Conservation (phyloP, 495 filamentous ascomycete genomes). For the Barbatosphaeria neglecta region DNA sequence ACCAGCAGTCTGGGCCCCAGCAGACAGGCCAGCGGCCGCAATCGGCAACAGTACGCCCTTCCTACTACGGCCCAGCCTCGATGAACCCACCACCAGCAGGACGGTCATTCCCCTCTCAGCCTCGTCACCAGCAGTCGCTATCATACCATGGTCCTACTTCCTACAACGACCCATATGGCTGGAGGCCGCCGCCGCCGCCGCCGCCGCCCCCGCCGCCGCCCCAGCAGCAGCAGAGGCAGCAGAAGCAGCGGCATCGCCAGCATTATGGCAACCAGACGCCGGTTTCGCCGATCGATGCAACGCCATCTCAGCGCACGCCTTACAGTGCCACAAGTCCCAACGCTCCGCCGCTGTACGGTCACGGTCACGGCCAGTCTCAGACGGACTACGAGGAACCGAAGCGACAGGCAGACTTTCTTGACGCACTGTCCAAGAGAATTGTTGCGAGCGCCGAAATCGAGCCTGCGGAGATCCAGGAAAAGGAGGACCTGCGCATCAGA, state of each 20-base stretch:
- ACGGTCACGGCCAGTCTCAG: constrained; percentile 6
- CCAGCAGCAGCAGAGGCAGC: constrained; percentile 1
- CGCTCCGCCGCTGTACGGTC: constrained; percentile 6
- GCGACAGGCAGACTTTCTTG: constrained; percentile 33
- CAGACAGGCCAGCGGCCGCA: constrained; percentile 9
- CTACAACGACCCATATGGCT: constrained; percentile 14
- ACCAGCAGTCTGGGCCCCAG: constrained; percentile 10
- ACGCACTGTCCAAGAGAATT: constrained; percentile 26
- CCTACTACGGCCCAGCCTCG: constrained; percentile 4
- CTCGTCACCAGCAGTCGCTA: constrained; percentile 17
- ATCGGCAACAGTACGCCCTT: constrained; percentile 13
- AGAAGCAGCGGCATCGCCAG: constrained; percentile 1
- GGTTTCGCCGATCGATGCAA: constrained; percentile 3
- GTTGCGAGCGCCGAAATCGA: constrained; percentile 36
- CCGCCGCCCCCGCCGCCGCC: not conserved
- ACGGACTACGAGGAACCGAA: constrained; percentile 23
- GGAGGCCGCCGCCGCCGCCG: constrained; percentile 7
- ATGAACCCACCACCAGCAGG: constrained; percentile 1
- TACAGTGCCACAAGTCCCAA: constrained; percentile 3
- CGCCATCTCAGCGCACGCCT: too few relatives aligned
- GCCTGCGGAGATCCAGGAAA: constrained; percentile 42
- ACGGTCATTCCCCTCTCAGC: constrained; percentile 1
- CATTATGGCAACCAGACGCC: not conserved
- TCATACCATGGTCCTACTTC: constrained; percentile 19
- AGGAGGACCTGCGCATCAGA: constrained; percentile 46